Base-by-base conservation (phyloP, 2,329 filamentous ascomycete species). In the Pleomassaria siparia region DNA sequence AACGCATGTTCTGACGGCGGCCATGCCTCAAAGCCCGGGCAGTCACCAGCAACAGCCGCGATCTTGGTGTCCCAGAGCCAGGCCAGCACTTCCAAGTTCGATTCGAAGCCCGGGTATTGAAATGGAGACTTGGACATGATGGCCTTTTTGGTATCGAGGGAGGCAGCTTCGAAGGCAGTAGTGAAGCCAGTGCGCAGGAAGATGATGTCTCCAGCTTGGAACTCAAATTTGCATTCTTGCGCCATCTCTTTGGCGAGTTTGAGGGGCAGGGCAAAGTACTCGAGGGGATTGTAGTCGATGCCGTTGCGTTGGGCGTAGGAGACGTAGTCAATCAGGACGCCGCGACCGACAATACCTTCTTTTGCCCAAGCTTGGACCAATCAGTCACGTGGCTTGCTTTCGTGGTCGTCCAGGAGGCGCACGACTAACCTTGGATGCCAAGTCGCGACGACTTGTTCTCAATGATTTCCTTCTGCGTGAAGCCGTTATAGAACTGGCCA, bases 21-120 rank as follows among this genome's bases (percentile, higher is more conserved):
- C 35, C 67, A 64, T 9, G 56, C 56, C 61, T 70, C 72, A 18
- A 47, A 51, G 15, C 53, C 69, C 66, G 3, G 68, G 64, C 32
- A 60, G 47, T 74, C 67, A n/a, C 64, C 62, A 16, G 64, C 65
- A 2, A 68, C 62, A 13, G 64, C 66, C 2, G 62, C 40, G 22
- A 68, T 58, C 2, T 58, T 49, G 16, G 56, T 58, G 26, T 68
- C 54, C 65, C 65, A 69, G 24, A 69, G 41, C 59, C 60, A 70
- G n/a, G 61, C 48, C 29, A 67, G 43, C 0, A 64, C 46, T 32
- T 65, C 63, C 9, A 56, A 37, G 6, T 44, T 56, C 4, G 48
- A 47, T 32, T 61, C 59, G 3, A 63, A 47, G 3, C 56, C 55
- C 2, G 58, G 54, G 33, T 61, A 59, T 25, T 54, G 46, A 41